Conservation (phyloP, 2,329 filamentous ascomycete species). For the Neofusicoccum umdonicola region DNA sequence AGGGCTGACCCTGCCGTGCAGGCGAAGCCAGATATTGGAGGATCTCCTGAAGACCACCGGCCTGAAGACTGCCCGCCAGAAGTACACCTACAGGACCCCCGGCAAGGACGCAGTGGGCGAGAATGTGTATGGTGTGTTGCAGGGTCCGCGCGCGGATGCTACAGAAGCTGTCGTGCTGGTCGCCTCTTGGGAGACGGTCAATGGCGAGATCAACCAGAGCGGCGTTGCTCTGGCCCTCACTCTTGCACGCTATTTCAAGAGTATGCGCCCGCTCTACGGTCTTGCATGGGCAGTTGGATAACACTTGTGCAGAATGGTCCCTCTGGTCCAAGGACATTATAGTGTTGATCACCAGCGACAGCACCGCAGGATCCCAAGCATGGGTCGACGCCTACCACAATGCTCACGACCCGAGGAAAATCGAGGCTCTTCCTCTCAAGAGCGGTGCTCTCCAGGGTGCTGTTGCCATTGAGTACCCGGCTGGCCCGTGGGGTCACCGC, state of each 20-base stretch:
- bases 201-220: constrained; percentile 76
- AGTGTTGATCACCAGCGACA: constrained; percentile 83
- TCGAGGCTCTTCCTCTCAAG: constrained; percentile 80
- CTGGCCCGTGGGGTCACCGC: constrained; percentile 64
- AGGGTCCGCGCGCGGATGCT: constrained; percentile 90
- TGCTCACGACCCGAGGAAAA: constrained; percentile 67
- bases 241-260: constrained; percentile 90
- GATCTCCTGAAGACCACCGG: constrained; percentile 75
- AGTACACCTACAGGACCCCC: constrained; percentile 79
- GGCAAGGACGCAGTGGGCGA: constrained; percentile 73
- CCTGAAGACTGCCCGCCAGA: constrained; percentile 83
- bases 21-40: constrained; percentile 66
- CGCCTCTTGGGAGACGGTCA: constrained; percentile 81
- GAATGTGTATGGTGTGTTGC: constrained; percentile 90
- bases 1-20: constrained; percentile 34
- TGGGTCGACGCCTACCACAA: constrained; percentile 99
- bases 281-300: background rate
- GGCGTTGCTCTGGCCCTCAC: constrained; percentile 85
- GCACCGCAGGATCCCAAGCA: constrained; percentile 83
- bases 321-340: constrained; percentile 99
- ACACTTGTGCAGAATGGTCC: constrained; percentile 67
- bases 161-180: constrained; percentile 95
- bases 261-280: constrained; percentile 40
- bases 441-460: constrained; percentile 91
- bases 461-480: constrained; percentile 86